Percentiles rank a stretch among this genome's conserved stretches.
phyloP scores from a whole-genome alignment of 805 yeast species.

The Millerozyma acaciae region DNA sequence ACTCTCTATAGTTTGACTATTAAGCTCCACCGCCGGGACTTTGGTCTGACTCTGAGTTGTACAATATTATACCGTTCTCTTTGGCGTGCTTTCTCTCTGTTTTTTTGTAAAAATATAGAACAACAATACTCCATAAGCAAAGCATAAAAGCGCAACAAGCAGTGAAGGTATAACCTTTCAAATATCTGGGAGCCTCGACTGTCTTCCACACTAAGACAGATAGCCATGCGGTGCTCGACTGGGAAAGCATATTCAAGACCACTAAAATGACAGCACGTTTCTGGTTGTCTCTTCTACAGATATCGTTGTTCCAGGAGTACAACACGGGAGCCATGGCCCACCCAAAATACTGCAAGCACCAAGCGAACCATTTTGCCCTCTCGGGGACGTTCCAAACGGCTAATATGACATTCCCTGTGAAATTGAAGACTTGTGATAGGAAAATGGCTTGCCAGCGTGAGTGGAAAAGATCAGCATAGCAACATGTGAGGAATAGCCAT shows the following conservation, averaged over 20 bases:
- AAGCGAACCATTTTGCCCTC: conserved; percentile 56
- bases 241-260: conserved; percentile 47
- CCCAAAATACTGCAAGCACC: conserved; percentile 50
- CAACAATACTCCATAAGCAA: conserved; percentile 45
- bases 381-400: conserved; percentile 53
- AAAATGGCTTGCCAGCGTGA: conserved; percentile 43
- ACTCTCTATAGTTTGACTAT: not conserved
- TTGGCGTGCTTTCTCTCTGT: conserved; percentile 24
- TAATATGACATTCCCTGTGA: conserved; percentile 47
- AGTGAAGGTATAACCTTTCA: conserved; percentile 48
- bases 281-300: conserved; percentile 50
- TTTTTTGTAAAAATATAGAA: conserved; percentile 39
- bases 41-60: conserved; percentile 10
- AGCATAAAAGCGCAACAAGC: conserved; percentile 42
- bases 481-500: conserved; percentile 28
- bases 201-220: conserved; percentile 49
- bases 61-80: conserved; percentile 28
- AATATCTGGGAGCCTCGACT: conserved; percentile 48
- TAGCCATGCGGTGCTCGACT: conserved; percentile 49
- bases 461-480: conserved; percentile 31
- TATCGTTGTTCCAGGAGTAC: conserved; percentile 52
- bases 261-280: conserved; percentile 53
- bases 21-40: too few relatives aligned
- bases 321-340: conserved; percentile 58
- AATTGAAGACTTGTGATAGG: conserved; percentile 47